Base-by-base conservation (phyloP, 1,284 basidiomycete genomes). In the Ustilago lituana region DNA sequence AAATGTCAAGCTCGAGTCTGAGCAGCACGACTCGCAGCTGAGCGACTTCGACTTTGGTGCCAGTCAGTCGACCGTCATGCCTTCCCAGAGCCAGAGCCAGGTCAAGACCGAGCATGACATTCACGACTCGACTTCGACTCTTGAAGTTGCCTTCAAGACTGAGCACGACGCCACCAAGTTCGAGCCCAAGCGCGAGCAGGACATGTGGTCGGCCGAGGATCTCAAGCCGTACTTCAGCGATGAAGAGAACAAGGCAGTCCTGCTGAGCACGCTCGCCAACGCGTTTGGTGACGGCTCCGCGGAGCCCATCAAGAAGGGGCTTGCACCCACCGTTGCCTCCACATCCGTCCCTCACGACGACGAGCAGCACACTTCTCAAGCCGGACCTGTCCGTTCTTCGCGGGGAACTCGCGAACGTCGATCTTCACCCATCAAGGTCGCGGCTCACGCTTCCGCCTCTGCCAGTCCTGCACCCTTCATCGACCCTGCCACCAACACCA, bases 1-100 rank as follows among this genome's bases (percentile, higher is more conserved):
- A 46, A 63, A 60, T 31, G 66, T 69, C 52, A 69, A 63, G 48
- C 51, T 69, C 36, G 60, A 69, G 33, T 17, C 47, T n/a, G 45
- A 43, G 11, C 47, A 63, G n/a, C 39, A 20, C n/a, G 52, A 59
- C 11, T 63, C 66, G 43, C 55, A 60, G 48, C 41, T 20, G n/a
- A 36, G 47, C 31, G 56, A 60, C 22, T 19, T 26, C 22, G 51
- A 50, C 22, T 19, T 57, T 5, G 60, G 19, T 19, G 56, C 60
- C 44, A 69, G 60, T 24, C 66, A 69, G 35, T 52, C 66, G 17
- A 63, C 66, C 32, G 52, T 63, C 35, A 56, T 61, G 56, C 51
- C 55, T 20, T 51, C 43, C 1, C 51, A 44, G 38, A 46, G 41
- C 27, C 55, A 59, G 48, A 46, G 41, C 27, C 55, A 59, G 48